These are phyloP conservation scores for Solanum habrochaites DNA, from an alignment of 257 asterid genomes.

Conservation along the genomic window DNA sequence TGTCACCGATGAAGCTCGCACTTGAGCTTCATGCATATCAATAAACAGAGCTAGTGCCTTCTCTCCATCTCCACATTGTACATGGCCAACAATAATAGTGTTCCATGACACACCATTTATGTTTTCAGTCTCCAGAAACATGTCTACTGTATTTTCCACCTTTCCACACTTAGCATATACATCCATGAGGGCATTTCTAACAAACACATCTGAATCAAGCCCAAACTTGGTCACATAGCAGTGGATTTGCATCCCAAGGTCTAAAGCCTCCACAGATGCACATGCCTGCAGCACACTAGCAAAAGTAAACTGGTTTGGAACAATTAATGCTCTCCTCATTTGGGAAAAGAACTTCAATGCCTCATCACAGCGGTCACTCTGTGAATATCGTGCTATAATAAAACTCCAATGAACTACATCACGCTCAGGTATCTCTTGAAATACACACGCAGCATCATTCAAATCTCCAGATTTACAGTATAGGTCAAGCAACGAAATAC, in stretches of 20 bases:
- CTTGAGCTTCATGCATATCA: conserved; percentile 43
- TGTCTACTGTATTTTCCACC: conserved; percentile 40
- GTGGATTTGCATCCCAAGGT: conserved; percentile 70
- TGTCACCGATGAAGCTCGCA: conserved; percentile 68
- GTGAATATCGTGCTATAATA: conserved; percentile 89
- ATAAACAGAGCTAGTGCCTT: conserved; percentile 48
- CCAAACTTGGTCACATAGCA: conserved; percentile 49
- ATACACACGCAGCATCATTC: conserved; percentile 54
- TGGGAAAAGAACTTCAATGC: conserved; percentile 51
- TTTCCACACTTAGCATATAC: conserved; percentile 80
- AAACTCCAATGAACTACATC: conserved; percentile 93
- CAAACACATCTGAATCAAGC: conserved; percentile 51
- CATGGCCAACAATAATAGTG: conserved; percentile 72
- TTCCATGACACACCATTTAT: conserved; percentile 89
- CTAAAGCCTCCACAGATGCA: conserved; percentile 38
- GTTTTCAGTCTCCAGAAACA: conserved; percentile 38
- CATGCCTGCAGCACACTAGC: conserved; percentile 92
- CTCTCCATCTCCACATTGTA: conserved; percentile 68
- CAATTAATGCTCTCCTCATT: conserved; percentile 47
- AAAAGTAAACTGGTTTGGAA: conserved; percentile 78
- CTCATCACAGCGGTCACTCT: conserved; percentile 51
- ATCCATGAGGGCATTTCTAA: conserved; percentile 83
- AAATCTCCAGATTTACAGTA: conserved; percentile 60
- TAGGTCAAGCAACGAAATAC: conserved; percentile 76
- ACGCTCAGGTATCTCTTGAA: conserved; percentile 68